Percentiles rank a stretch among this genome's conserved stretches.
Evolutionary conservation across 192 early-diverging fungal genomes (phyloP).

Genomic region (Linnemannia hyalina): DNA sequence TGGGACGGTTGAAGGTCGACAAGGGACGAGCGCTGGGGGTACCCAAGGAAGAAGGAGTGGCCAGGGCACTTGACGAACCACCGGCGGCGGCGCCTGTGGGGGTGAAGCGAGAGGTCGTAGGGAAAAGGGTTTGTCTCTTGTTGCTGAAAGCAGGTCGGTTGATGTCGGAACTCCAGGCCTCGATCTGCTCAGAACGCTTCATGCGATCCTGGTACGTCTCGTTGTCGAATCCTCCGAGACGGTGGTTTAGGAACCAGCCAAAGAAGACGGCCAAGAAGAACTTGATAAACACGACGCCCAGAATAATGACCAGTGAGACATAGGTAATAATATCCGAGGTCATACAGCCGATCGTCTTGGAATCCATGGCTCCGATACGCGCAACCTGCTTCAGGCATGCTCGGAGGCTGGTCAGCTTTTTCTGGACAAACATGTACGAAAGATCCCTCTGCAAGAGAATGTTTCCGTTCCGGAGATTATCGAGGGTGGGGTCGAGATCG

Average conservation of each 20-base stretch:
- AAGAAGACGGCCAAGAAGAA: slow-evolving; percentile 85
- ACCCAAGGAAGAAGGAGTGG: slow-evolving; percentile 20
- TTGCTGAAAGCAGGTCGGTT: slow-evolving; percentile 63
- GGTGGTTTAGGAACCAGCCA: slow-evolving; percentile 84
- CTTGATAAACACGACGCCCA: slow-evolving; percentile 75
- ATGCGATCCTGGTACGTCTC: slow-evolving; percentile 77
- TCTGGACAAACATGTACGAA: slow-evolving; percentile 60
- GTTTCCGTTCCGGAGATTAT: slow-evolving; percentile 32
- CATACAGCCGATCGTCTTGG: slow-evolving; percentile 85
- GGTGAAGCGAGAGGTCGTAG: slow-evolving; percentile 46
- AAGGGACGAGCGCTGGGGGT: slow-evolving; percentile 28
- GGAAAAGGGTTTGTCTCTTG: slow-evolving; percentile 50
- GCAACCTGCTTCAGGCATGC: slow-evolving; percentile 81
- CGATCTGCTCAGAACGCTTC: slow-evolving; percentile 78
- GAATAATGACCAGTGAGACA: slow-evolving; percentile 77
- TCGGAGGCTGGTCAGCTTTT: slow-evolving; percentile 61
- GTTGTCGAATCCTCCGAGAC: slow-evolving; percentile 78
- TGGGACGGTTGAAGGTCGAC: slow-evolving; percentile 51
- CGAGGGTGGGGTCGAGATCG: slow-evolving; percentile 69
- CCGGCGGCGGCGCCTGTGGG: slow-evolving; percentile 59
- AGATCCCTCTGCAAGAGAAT: slow-evolving; percentile 44
- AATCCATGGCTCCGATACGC: slow-evolving; percentile 84
- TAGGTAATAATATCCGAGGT: slow-evolving; percentile 83
- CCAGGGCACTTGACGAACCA: slow-evolving; percentile 21
- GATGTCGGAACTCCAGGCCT: slow-evolving; percentile 81